A percentile compares a stretch with the other conserved stretches of the same genome.
phyloP scores from a whole-genome alignment of 371 early-diverging fungal genomes.

The Massospora cicadina region DNA sequence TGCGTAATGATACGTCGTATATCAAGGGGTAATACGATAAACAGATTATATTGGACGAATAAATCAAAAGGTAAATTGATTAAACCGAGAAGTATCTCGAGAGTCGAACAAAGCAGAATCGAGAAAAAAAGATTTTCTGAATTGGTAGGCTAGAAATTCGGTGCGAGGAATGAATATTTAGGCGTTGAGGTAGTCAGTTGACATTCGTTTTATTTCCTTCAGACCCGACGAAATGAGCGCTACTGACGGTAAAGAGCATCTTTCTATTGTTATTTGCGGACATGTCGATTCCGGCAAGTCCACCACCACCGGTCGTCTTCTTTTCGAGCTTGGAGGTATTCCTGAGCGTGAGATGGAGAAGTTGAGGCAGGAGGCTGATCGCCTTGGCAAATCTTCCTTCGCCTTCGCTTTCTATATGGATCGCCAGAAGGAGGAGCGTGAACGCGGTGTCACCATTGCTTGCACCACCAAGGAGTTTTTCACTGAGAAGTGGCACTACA shows the following conservation, averaged over 20 bases:
- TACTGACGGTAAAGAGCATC: constrained; percentile 11
- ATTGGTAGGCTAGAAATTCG: no score
- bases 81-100: no score
- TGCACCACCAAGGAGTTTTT: constrained; percentile 83
- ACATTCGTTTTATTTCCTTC: neutral
- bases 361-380: constrained; percentile 97
- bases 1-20: no score
- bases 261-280: constrained; percentile 87
- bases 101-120: no score
- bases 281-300: constrained; percentile 99
- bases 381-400: constrained; percentile 98
- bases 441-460: constrained; percentile 96
- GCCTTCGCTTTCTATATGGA: constrained; percentile 94
- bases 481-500: constrained; percentile 57
- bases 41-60: no score
- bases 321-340: constrained; percentile 98
- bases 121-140: no score
- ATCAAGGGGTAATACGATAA: no score
- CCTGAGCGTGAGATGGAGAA: constrained; percentile 98
- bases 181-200: neutral
- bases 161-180: no score
- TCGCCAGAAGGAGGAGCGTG: constrained; percentile 96
- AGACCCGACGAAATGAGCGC: constrained; percentile 1
- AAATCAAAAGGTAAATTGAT: no score
- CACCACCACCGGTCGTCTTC: constrained; percentile 93